Base-by-base conservation (phyloP, 1,139 yeast genomes). In the Debaryomyces coudertii region DNA sequence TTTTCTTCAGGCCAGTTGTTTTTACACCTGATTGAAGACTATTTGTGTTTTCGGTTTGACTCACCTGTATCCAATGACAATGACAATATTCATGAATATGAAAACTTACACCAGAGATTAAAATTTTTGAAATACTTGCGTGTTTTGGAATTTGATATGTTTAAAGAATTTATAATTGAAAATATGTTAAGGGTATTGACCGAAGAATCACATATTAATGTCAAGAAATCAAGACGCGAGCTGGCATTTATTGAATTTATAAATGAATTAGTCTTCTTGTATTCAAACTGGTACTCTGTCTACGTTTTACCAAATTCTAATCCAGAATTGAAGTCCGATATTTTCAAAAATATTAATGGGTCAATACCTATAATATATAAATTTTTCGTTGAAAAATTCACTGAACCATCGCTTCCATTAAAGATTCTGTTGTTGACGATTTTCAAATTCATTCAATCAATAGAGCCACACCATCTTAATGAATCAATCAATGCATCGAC, bases 11-110 rank as follows among this genome's bases (percentile, higher is more conserved):
- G 55, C 6, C 34, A 42, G 4, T 30, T 47, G 8, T 24, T 44
- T 7, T 47, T 58, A 20, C 42, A 44, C 1, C 60, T 58, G 63
- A 48, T 62, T 2, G 46, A 40, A n/a, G 56, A 57, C 20, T 58
- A 43, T 36, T 29, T 60, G 5, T 38, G 47, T 12, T 52, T 44
- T 23, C 38, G 40, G 23, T 47, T 44, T 25, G 43, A 43, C 9
- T 43, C 49, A 2, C 57, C 47, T 40, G 18, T 47, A 36, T 11
- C 34, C 23, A 15, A 25, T 37, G 28, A 40, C 30, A 20, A 42
- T 22, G 20, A 36, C 29, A 9, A 25, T 20, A n/a, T 28, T 7
- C 34, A 47, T 15, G 9, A 36, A 14, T 33, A 29, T n/a, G 47
- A 47, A 2, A 49, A 48, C 24, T 37, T 53, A 23, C 27, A 31